Percentiles rank a stretch among this genome's conserved stretches.
These are phyloP conservation scores for Cryptococcus deneoformans DNA, from an alignment of 1,284 basidiomycete genomes.

Conservation along the genomic window DNA sequence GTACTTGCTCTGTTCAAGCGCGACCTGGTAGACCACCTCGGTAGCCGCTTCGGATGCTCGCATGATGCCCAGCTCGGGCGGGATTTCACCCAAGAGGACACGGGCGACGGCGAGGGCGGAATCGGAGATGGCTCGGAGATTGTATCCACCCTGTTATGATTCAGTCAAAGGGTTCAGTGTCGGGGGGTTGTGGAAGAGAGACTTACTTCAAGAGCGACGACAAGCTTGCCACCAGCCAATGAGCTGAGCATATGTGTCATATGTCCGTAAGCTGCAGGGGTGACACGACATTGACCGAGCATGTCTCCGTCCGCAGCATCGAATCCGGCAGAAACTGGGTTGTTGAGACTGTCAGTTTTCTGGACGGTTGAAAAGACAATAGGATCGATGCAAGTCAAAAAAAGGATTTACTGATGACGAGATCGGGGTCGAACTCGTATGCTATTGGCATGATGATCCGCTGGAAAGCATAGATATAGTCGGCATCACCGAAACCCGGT, in stretches of 20 bases:
- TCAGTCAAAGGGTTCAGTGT: background rate
- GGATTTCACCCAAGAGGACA: constrained; percentile 80
- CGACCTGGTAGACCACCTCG: constrained; percentile 83
- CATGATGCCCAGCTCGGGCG: constrained; percentile 63
- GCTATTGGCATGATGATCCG: constrained; percentile 96
- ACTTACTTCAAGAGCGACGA: constrained; percentile 86
- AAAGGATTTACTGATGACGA: constrained; percentile 77
- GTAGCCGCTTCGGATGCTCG: constrained; percentile 73
- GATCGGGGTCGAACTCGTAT: constrained; percentile 90
- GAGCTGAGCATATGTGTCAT: constrained; percentile 96
- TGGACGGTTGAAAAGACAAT: background rate
- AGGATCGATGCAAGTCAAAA: constrained; percentile 4
- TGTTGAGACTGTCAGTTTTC: constrained; percentile 2
- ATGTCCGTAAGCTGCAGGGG: constrained; percentile 93
- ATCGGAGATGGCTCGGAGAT: constrained; percentile 79
- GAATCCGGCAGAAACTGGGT: constrained; percentile 90
- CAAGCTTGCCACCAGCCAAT: constrained; percentile 83
- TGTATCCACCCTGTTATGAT: constrained; percentile 80
- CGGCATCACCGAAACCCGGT: constrained; percentile 85
- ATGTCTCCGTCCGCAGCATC: constrained; percentile 93
- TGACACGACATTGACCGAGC: constrained; percentile 85
- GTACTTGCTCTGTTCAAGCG: constrained; percentile 78
- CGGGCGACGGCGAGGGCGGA: constrained; percentile 84
- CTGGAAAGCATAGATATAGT: constrained; percentile 96
- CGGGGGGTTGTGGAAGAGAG: constrained; percentile 15